Conservation (phyloP, 306 rosid species). For the Trichosanthes truncata region DNA sequence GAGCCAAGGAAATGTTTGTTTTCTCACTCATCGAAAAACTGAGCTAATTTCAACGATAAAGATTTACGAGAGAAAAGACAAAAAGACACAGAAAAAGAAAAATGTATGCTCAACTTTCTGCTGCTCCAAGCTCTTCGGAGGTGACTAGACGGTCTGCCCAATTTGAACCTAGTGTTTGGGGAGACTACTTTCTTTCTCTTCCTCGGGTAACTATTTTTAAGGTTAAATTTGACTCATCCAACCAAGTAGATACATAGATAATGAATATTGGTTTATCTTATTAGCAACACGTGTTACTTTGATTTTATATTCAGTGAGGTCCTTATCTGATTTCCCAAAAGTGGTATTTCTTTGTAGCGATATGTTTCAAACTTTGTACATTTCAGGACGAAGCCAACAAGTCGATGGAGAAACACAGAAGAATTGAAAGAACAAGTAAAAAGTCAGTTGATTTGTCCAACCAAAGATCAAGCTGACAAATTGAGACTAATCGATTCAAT, state of each 20-base stretch:
- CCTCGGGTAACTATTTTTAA: neutral
- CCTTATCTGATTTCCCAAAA: neutral
- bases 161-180: neutral
- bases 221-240: too few species aligned
- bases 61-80: too few species aligned
- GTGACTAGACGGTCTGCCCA: neutral
- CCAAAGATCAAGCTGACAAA: neutral
- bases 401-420: neutral
- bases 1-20: neutral
- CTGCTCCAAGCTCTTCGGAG: neutral
- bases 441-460: neutral
- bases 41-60: neutral
- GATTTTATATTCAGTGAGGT: neutral
- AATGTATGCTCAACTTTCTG: neutral
- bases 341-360: neutral
- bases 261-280: too few species aligned
- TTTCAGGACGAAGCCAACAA: neutral
- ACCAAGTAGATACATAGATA: too few species aligned
- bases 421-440: slow-evolving; percentile 28
- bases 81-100: neutral
- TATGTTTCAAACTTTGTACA: neutral
- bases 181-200: neutral
- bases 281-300: neutral
- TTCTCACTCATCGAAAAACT: neutral
- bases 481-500: slow-evolving; percentile 22